Base-by-base conservation (phyloP, 768 basidiomycete species). In the Calvatia gigantea region DNA sequence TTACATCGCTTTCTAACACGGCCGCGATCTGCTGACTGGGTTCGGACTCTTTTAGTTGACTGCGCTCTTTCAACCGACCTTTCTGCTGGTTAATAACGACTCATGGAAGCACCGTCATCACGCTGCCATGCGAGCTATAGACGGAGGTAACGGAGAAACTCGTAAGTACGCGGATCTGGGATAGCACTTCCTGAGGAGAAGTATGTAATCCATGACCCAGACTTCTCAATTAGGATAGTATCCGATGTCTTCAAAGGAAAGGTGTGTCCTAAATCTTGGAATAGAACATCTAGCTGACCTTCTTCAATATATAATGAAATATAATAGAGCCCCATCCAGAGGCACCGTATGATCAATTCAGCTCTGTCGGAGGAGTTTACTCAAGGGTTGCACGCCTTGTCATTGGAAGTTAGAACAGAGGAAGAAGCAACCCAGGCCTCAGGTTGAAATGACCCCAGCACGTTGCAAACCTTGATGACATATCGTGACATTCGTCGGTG, bases 71-170 rank as follows among this genome's bases (percentile, higher is more conserved):
- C 73, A 76, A 62, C 91, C 91, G 17, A 69, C 78, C 51, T 75
- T 77, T 62, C 75, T 94, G 65, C 75, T 66, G 51, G 86, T 94
- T 65, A 77, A 77, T 32, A 94, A 94, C 70, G 87, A 94, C 64
- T 93, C 91, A 50, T 85, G 83, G 81, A 78, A 89, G 72, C 91
- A 94, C 70, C 81, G 87, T 64, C 87, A 93, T 73, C 91, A 94
- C 72, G 79, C 80, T 54, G 77, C 91, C 44, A 94, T 94, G 91
- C 80, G 80, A 66, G 84, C 77, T 41, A 76, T 82, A 68, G 81
- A 78, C 53, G 84, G 81, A 60, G 82, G 79, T 41, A 84, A 76
- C 64, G 85, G 84, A 56, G 91, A 93, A 77, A 89, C 92, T 45
- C 91, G 91, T 94, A 77, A 63, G 87, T 81, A 44, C 51, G 43